Percentiles rank a stretch among this genome's conserved stretches.
Evolutionary conservation across 208 protist genomes (phyloP).

Genomic region (Borovskyia barvae): DNA sequence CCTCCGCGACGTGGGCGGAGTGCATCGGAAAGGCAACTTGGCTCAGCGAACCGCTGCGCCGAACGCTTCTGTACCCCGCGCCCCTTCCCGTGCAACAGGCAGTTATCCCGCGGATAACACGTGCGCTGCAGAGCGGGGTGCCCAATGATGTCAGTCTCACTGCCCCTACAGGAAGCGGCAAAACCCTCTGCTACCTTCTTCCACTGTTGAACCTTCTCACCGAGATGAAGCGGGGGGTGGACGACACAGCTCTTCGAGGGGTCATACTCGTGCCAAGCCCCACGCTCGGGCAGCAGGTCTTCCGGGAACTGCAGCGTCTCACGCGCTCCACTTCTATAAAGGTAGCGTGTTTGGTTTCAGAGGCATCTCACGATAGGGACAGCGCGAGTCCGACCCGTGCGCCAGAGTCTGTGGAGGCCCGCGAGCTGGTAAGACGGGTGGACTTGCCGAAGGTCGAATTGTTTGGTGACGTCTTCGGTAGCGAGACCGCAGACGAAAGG

Average conservation of each 20-base stretch:
- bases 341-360: conserved; percentile 48
- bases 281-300: conserved; percentile 79
- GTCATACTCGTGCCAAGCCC: conserved; percentile 85
- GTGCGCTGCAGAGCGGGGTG: conserved; percentile 64
- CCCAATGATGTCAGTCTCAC: conserved; percentile 89
- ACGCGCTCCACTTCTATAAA: conserved; percentile 67
- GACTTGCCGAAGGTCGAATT: conserved; percentile 4
- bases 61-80: conserved; percentile 47
- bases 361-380: too few species aligned
- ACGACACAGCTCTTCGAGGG: conserved; percentile 65
- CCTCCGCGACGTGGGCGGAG: conserved; percentile 17
- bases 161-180: conserved; percentile 88
- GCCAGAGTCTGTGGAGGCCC: conserved; percentile 34
- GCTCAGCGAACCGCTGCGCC: conserved; percentile 55
- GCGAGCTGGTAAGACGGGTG: conserved; percentile 50
- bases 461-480: background rate
- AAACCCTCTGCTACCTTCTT: conserved; percentile 89
- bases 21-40: conserved; percentile 33
- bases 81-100: conserved; percentile 83
- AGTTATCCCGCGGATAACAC: conserved; percentile 67
- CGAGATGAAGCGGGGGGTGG: conserved; percentile 43
- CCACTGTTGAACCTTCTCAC: conserved; percentile 70
- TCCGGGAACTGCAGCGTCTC: conserved; percentile 59
- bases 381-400: too few species aligned
- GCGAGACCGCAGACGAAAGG: background rate